These are phyloP conservation scores for Aspergillus haitiensis DNA, from an alignment of 495 filamentous ascomycete genomes.

Conservation along the genomic window DNA sequence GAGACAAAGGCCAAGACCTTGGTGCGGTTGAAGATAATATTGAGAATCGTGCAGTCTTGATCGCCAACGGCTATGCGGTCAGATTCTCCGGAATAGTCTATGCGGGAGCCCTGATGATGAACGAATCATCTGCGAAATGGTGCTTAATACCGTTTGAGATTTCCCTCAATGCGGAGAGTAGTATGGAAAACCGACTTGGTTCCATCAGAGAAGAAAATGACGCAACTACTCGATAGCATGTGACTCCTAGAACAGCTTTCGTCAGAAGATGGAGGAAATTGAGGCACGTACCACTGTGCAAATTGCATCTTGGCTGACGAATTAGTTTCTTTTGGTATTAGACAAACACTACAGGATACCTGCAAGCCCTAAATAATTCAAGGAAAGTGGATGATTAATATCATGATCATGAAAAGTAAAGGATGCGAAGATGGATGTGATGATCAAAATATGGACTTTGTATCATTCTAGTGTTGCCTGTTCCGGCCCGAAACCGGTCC, in stretches of 20 bases:
- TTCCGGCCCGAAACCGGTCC: slow-evolving; percentile 3
- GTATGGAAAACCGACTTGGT: neutral
- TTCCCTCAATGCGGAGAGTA: neutral
- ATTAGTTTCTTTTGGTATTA: too few species aligned
- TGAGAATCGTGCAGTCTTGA: neutral
- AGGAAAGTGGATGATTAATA: neutral
- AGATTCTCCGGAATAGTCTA: neutral
- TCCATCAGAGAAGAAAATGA: neutral
- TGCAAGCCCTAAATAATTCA: too few species aligned
- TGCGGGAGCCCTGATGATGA: neutral
- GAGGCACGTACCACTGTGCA: too few species aligned
- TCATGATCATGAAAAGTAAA: neutral
- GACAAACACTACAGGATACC: too few species aligned
- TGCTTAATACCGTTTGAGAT: neutral
- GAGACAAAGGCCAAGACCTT: neutral
- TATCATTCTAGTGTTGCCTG: neutral
- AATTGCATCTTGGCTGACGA: too few species aligned
- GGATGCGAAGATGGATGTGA: neutral
- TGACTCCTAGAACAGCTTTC: too few species aligned
- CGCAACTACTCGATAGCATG: too few species aligned
- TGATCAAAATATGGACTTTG: too few species aligned
- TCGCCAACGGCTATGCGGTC: neutral
- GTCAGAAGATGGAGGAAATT: too few species aligned
- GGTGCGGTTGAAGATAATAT: neutral
- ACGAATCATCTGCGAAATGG: neutral